A percentile compares a stretch with the other conserved stretches of the same genome.
phyloP scores from a whole-genome alignment of 768 basidiomycete genomes.

The Tricholoma saponaceum region DNA sequence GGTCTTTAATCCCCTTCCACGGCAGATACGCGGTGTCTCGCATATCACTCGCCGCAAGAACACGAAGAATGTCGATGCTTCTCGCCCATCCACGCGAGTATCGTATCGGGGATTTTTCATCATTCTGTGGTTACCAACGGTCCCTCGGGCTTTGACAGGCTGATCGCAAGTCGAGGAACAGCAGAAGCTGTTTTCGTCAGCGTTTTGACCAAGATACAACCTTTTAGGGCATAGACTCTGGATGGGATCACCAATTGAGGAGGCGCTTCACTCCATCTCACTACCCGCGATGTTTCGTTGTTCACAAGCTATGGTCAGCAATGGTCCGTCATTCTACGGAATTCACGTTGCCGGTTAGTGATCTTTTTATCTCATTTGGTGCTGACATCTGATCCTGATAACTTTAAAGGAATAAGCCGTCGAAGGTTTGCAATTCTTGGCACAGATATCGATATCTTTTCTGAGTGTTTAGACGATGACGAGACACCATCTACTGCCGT shows the following conservation, averaged over 20 bases:
- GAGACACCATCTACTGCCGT: not conserved
- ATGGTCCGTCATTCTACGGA: not conserved
- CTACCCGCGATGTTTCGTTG: not conserved
- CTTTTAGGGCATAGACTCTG: not conserved
- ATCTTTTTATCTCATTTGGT: not conserved
- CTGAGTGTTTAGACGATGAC: not conserved
- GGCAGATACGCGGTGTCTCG: not conserved
- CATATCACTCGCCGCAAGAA: not conserved
- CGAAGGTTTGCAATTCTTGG: not conserved
- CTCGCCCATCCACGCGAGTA: not conserved
- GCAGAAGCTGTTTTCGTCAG: not conserved
- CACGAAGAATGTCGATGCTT: not conserved
- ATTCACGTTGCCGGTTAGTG: not conserved
- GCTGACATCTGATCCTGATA: not conserved
- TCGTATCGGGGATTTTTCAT: not conserved
- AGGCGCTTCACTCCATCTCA: not conserved
- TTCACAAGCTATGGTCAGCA: not conserved
- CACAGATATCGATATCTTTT: not conserved
- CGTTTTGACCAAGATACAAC: not conserved
- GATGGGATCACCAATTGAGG: not conserved
- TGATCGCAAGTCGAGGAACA: not conserved
- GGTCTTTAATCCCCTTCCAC: not conserved
- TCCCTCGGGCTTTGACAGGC: not conserved
- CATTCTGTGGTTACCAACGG: not conserved
- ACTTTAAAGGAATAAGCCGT: not conserved